Evolutionary conservation across 768 basidiomycete species (phyloP), one percentile per base, ranked within the genome.

Genomic region (Pleurotus tuber-regium): DNA sequence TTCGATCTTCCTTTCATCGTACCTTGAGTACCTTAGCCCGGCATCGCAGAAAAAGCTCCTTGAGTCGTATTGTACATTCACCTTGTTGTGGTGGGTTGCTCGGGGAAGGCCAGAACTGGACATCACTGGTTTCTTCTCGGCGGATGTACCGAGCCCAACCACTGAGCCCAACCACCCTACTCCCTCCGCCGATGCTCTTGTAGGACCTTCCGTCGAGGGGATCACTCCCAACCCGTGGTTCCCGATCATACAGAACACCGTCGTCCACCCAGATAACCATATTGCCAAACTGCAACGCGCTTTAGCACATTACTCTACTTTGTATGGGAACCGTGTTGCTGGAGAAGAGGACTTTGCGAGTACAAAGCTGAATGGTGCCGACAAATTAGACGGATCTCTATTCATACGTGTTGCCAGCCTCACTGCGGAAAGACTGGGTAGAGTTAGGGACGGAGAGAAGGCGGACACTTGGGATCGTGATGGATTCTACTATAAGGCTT

Each of bases 321-420:
- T 72, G 51, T 81, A 75, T 47, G 79, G 79, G 12, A 57, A 61
- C 25, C 67, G 72, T 16, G 49, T 56, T 4, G 52, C 55, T 36
- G 59, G 61, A 25, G 38, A 48, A 18, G 55, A 55, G 19, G 57
- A 61, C 44, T 57, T 63, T 24, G 55, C 66, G 26, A 57, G 58
- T 1, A 65, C 64, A 8, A 59, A 74, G 26, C 64, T 84, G 36
- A 68, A 71, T 11, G 84, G 77, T n/a, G 74, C 72, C 4, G 78
- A 79, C 47, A 61, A 68, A 33, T 57, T 77, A 24, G 86, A 88
- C 61, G 86, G 86, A 7, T 78, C 77, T 14, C 57, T 89, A 42
- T 89, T 89, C 61, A 57, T 84, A 30, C 70, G 84, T 39, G 69
- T 70, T 0, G 85, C 83, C 4, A 74, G 75, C 52, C 56, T 84